phyloP scores from a whole-genome alignment of 2,329 filamentous ascomycete genomes.

The Diaporthe destruens region DNA sequence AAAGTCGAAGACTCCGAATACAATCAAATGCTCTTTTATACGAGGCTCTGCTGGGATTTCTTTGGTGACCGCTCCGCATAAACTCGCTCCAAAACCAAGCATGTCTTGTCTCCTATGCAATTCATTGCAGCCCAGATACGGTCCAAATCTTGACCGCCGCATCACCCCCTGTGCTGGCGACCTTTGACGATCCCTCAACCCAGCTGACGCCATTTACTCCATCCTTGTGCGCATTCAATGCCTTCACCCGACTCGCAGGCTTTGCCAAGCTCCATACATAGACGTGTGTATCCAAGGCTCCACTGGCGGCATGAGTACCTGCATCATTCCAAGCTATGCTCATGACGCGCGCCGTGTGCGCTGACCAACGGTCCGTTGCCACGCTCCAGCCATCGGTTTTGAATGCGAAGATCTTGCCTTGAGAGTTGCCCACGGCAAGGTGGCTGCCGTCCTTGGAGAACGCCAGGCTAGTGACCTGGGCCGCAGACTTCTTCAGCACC shows the following conservation, averaged over 20 bases:
- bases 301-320: slow-evolving; percentile 84
- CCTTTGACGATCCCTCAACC: slow-evolving; percentile 71
- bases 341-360: slow-evolving; percentile 70
- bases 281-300: slow-evolving; percentile 89
- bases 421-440: slow-evolving; percentile 84
- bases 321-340: slow-evolving; percentile 80
- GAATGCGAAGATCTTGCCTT: slow-evolving; percentile 91
- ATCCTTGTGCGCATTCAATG: slow-evolving; percentile 92
- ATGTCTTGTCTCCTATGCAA: background rate
- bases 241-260: slow-evolving; percentile 87
- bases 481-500: slow-evolving; percentile 76
- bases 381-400: slow-evolving; percentile 74
- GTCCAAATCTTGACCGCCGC: slow-evolving; percentile 92
- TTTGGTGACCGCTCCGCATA: background rate
- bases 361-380: slow-evolving; percentile 80
- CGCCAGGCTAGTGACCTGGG: slow-evolving; percentile 81
- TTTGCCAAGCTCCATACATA: slow-evolving; percentile 90
- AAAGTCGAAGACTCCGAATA: background rate
- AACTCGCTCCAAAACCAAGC: background rate
- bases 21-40: slow-evolving; percentile 8
- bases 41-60: background rate
- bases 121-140: slow-evolving; percentile 67
- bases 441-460: slow-evolving; percentile 84
- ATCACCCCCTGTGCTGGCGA: slow-evolving; percentile 87
- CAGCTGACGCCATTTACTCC: slow-evolving; percentile 91